Evolutionary conservation across 2,329 filamentous ascomycete species (phyloP).

Genomic region (Pyricularia grisea): DNA sequence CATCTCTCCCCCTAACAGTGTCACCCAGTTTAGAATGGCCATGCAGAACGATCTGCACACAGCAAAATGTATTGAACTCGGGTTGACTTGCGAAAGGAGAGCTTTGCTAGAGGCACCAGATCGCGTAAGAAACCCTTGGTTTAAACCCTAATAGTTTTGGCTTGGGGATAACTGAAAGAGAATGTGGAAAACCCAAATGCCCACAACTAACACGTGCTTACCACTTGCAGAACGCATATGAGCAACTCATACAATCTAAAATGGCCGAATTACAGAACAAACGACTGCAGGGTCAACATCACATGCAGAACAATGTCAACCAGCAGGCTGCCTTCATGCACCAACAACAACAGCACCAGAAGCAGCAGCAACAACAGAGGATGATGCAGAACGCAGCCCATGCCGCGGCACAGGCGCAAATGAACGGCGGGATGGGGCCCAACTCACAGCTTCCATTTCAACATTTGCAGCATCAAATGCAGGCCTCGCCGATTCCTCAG

Average conservation of each 20-base stretch:
- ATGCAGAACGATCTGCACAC: background rate
- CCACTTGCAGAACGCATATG: slow-evolving; percentile 36
- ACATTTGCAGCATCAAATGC: slow-evolving; percentile 49
- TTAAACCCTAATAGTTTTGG: slow-evolving; percentile 29
- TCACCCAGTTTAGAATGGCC: background rate
- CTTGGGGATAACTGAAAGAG: background rate
- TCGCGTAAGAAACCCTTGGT: background rate
- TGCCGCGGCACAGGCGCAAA: slow-evolving; percentile 32
- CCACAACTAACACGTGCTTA: background rate
- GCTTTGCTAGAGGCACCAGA: background rate
- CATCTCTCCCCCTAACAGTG: background rate
- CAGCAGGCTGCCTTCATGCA: slow-evolving; percentile 16
- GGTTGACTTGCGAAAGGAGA: background rate
- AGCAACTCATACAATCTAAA: slow-evolving; percentile 35
- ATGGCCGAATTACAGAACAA: slow-evolving; percentile 38
- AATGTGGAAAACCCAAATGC: slow-evolving; percentile 7
- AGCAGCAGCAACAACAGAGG: slow-evolving; percentile 33
- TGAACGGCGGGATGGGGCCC: slow-evolving; percentile 39
- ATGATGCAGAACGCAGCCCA: slow-evolving; percentile 34
- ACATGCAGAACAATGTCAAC: slow-evolving; percentile 38
- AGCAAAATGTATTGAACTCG: background rate
- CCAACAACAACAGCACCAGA: slow-evolving; percentile 22
- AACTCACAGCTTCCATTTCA: slow-evolving; percentile 45
- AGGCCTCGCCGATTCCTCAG: slow-evolving; percentile 41
- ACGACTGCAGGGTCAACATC: slow-evolving; percentile 39